A percentile compares a stretch with the other conserved stretches of the same genome.
These are phyloP conservation scores for Cornus suecica DNA, from an alignment of 148 eudicot species.

Conservation along the genomic window DNA sequence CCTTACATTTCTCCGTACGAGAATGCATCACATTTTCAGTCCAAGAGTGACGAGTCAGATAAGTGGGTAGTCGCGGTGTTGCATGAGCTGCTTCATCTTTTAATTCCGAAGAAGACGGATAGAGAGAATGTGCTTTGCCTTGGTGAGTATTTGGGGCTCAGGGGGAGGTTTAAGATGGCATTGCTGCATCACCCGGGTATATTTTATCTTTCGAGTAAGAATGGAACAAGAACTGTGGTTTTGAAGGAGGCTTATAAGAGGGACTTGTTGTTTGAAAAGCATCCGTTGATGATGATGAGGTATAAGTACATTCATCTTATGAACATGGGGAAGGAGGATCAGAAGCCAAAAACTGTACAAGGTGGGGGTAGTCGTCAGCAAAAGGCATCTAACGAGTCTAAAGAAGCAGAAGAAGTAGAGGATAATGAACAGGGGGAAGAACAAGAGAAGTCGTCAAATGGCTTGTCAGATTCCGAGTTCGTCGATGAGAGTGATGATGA, in stretches of 20 bases:
- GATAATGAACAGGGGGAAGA: slow-evolving; percentile 24
- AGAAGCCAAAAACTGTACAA: slow-evolving; percentile 34
- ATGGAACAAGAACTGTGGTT: slow-evolving; percentile 69
- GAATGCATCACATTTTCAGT: slow-evolving; percentile 45
- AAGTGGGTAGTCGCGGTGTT: slow-evolving; percentile 72
- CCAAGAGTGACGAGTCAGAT: slow-evolving; percentile 62
- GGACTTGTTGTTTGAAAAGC: slow-evolving; percentile 54
- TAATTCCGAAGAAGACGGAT: slow-evolving; percentile 76
- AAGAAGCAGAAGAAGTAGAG: slow-evolving; percentile 23
- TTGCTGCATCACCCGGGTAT: slow-evolving; percentile 85
- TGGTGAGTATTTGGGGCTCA: slow-evolving; percentile 74
- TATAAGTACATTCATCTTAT: slow-evolving; percentile 69
- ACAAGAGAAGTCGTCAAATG: slow-evolving; percentile 24
- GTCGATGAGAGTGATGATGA: slow-evolving; percentile 35
- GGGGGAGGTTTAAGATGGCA: slow-evolving; percentile 71
- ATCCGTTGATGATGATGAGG: slow-evolving; percentile 71
- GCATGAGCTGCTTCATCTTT: slow-evolving; percentile 66
- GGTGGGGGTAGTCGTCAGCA: slow-evolving; percentile 13
- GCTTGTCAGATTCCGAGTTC: slow-evolving; percentile 34
- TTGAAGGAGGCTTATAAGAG: slow-evolving; percentile 83
- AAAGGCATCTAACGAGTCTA: slow-evolving; percentile 17
- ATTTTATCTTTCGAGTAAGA: slow-evolving; percentile 76
- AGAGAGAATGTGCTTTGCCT: slow-evolving; percentile 55
- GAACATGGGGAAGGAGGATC: slow-evolving; percentile 48
- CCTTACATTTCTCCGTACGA: slow-evolving; percentile 89